Evolutionary conservation across 805 yeast genomes (phyloP).

Genomic region (Hanseniaspora lachancei): DNA sequence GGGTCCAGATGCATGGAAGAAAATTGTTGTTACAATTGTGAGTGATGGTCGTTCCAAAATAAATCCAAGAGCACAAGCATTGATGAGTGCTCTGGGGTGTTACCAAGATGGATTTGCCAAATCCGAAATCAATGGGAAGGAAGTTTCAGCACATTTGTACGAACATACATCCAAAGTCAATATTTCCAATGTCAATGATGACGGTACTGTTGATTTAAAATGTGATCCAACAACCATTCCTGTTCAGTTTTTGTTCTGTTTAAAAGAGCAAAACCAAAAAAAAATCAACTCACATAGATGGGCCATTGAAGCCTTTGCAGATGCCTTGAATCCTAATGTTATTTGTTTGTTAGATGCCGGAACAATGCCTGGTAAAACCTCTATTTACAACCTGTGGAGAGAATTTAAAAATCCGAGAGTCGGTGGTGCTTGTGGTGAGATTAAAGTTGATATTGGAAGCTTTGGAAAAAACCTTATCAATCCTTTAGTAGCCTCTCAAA

Average conservation of each 20-base stretch:
- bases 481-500: conserved; percentile 91
- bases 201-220: conserved; percentile 42
- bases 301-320: conserved; percentile 89
- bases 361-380: conserved; percentile 73
- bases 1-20: conserved; percentile 96
- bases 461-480: conserved; percentile 45
- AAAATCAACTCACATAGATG: conserved; percentile 94
- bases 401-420: conserved; percentile 66
- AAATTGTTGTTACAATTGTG: conserved; percentile 75
- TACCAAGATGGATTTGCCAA: conserved; percentile 95
- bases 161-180: conserved; percentile 91
- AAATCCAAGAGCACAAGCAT: conserved; percentile 62
- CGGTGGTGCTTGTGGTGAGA: conserved; percentile 98
- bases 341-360: conserved; percentile 87
- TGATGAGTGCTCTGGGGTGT: conserved; percentile 75
- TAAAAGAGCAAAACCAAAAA: conserved; percentile 77
- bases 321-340: conserved; percentile 66
- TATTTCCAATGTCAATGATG: conserved; percentile 50
- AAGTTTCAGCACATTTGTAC: conserved; percentile 76
- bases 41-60: conserved; percentile 86
- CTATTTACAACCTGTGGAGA: conserved; percentile 82
- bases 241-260: conserved; percentile 74
- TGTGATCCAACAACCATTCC: conserved; percentile 48
- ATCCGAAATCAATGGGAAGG: conserved; percentile 68
- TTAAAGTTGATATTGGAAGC: conserved; percentile 69